Evolutionary conservation across 768 basidiomycete species (phyloP).

Genomic region (Boletus reticuloceps): DNA sequence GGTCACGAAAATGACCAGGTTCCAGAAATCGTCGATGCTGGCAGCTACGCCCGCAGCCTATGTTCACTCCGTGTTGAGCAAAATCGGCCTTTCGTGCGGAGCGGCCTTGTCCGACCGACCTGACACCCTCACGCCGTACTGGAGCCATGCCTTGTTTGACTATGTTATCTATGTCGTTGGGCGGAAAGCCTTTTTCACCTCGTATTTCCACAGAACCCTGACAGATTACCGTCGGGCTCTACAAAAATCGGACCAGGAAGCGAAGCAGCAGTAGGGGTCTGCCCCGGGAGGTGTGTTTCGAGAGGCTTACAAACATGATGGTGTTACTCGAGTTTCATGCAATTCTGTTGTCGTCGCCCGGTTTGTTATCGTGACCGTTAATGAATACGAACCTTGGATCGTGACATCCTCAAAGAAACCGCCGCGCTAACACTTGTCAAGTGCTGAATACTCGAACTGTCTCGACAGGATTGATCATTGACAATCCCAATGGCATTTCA

Average conservation of each 20-base stretch:
- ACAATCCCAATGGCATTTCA: too few relatives aligned
- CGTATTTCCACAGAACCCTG: slow-evolving; percentile 66
- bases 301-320: too few relatives aligned
- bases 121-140: slow-evolving; percentile 80
- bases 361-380: too few relatives aligned
- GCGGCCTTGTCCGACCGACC: slow-evolving; percentile 73
- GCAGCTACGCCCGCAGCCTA: slow-evolving; percentile 74
- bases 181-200: slow-evolving; percentile 51
- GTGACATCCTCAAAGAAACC: too few relatives aligned
- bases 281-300: too few relatives aligned
- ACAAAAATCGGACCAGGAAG: slow-evolving; percentile 58
- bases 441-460: too few relatives aligned
- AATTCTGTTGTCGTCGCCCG: too few relatives aligned
- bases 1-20: slow-evolving; percentile 94
- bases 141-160: slow-evolving; percentile 82
- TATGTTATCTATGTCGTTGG: slow-evolving; percentile 58
- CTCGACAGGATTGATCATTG: too few relatives aligned
- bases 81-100: slow-evolving; percentile 76
- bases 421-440: too few relatives aligned
- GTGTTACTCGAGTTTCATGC: too few relatives aligned
- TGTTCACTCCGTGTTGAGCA: slow-evolving; percentile 73
- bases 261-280: slow-evolving; percentile 45
- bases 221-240: slow-evolving; percentile 64
- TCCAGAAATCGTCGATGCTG: slow-evolving; percentile 64
- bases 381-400: too few relatives aligned